Base-by-base conservation (phyloP, 2,329 filamentous ascomycete genomes). In the Iodosphaeria phyllophila region DNA sequence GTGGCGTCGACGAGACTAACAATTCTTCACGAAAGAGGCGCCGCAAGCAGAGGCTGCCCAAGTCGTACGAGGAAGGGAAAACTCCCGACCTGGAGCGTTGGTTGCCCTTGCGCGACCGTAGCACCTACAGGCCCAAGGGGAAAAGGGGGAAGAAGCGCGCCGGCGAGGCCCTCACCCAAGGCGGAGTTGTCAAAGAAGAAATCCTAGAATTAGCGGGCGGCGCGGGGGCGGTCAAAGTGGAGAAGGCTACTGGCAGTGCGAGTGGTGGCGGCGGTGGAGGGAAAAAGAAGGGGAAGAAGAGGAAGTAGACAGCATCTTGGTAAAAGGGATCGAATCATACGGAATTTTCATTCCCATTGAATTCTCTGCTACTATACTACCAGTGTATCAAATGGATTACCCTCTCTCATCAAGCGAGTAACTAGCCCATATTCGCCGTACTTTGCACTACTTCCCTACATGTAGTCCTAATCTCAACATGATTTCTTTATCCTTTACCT, bases 71-170 rank as follows among this genome's bases (percentile, higher is more conserved):
- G 30, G 65, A 78, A 26, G 68, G 63, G 37, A 91, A 83, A 58
- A 73, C 71, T 35, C 66, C 79, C 17, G 89, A 98, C 47, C 74
- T 82, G 0, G 89, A 98, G 51, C 64, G 89, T 33, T 98, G 89
- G 89, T 52, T 98, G 31, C 86, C 89, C 8, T 58, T 95, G 40
- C 72, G 77, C 26, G 89, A 98, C 46, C 66, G 89, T 29, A 89
- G 78, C 38, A 78, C 71, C 20, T 98, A 92, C 51, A 61, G 77
- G 23, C 83, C 84, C 6, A 92, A 89, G 56, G 83, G 83, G 5
- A 83, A 77, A 57, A 92, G 92, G 61, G 79, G 80, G 28, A 86
- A 82, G 61, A 75, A 83, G 62, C 76, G 75, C 52, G 73, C 70
- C 4, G 59, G 63, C 32, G 77, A 80, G 36, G 56, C 74, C 20